Percentiles rank a stretch among this genome's conserved stretches.
phyloP scores from a whole-genome alignment of 495 filamentous ascomycete genomes.

The Podospora anserina region DNA sequence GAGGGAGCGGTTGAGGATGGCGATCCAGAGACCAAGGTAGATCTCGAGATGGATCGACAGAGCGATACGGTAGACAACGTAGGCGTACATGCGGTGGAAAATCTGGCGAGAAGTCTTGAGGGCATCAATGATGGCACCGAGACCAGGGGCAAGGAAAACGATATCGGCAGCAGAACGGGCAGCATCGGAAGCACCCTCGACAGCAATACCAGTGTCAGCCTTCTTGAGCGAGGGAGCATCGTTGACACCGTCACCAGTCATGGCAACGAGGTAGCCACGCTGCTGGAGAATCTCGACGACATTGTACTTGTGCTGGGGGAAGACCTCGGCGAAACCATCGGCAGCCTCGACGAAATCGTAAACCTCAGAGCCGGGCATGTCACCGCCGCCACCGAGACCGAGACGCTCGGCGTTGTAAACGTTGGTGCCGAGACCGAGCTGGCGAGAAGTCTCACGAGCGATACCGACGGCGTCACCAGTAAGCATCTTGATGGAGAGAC shows the following conservation, averaged over 20 bases:
- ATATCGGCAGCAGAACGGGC: conserved; percentile 92
- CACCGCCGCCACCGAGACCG: conserved; percentile 76
- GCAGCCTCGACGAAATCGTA: conserved; percentile 94
- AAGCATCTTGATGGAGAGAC: conserved; percentile 93
- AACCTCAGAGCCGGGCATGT: conserved; percentile 87
- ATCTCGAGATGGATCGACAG: conserved; percentile 86
- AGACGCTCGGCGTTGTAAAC: conserved; percentile 90
- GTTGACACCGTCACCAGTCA: conserved; percentile 98
- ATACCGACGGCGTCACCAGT: conserved; percentile 94
- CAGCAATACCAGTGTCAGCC: conserved; percentile 90
- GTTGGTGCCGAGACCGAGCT: conserved; percentile 88
- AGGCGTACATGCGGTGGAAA: conserved; percentile 96
- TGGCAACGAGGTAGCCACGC: conserved; percentile 92
- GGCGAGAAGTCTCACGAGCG: conserved; percentile 84
- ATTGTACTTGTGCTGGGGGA: conserved; percentile 97
- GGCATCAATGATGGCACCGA: conserved; percentile 89
- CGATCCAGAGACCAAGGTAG: conserved; percentile 88
- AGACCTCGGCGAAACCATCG: conserved; percentile 93
- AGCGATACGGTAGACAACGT: conserved; percentile 94
- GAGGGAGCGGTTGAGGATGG: conserved; percentile 74
- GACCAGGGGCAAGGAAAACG: conserved; percentile 85
- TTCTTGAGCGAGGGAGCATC: conserved; percentile 96
- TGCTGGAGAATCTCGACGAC: conserved; percentile 96
- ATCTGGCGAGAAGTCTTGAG: conserved; percentile 93
- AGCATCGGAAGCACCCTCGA: conserved; percentile 90